Percentiles rank a stretch among this genome's conserved stretches.
Conservation (phyloP, 2,329 filamentous ascomycete genomes). For the Alternaria atra region DNA sequence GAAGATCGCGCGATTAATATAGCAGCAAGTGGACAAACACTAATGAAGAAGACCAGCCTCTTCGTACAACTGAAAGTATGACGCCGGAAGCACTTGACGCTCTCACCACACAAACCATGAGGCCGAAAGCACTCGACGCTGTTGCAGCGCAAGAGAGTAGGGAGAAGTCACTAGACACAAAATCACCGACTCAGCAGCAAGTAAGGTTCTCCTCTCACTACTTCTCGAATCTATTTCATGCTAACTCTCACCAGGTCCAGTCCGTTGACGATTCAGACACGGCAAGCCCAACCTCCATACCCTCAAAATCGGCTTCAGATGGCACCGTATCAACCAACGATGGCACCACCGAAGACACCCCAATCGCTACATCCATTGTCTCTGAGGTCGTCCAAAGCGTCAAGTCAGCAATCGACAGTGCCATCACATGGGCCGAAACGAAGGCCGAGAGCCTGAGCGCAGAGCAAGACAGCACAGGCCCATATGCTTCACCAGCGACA, state of each 20-base stretch:
- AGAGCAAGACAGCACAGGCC: constrained; percentile 38
- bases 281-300: neutral
- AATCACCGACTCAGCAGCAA: neutral
- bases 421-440: constrained; percentile 38
- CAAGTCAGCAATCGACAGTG: constrained; percentile 30
- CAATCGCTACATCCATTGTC: constrained; percentile 26
- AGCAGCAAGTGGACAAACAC: neutral
- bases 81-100: constrained; percentile 29
- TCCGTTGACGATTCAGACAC: neutral
- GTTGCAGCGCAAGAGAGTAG: neutral
- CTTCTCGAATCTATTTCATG: neutral
- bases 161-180: neutral
- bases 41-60: neutral
- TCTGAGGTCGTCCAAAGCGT: constrained; percentile 29
- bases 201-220: neutral
- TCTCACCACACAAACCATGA: constrained; percentile 28
- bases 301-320: constrained; percentile 19
- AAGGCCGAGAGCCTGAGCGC: constrained; percentile 34
- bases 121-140: constrained; percentile 28
- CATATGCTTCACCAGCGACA: constrained; percentile 43
- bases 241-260: neutral
- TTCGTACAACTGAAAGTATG: constrained; percentile 9
- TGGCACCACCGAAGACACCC: constrained; percentile 16
- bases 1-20: neutral
- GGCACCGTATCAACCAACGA: constrained; percentile 17